These are phyloP conservation scores for Amanita thiersii DNA, from an alignment of 768 basidiomycete species.

Conservation along the genomic window DNA sequence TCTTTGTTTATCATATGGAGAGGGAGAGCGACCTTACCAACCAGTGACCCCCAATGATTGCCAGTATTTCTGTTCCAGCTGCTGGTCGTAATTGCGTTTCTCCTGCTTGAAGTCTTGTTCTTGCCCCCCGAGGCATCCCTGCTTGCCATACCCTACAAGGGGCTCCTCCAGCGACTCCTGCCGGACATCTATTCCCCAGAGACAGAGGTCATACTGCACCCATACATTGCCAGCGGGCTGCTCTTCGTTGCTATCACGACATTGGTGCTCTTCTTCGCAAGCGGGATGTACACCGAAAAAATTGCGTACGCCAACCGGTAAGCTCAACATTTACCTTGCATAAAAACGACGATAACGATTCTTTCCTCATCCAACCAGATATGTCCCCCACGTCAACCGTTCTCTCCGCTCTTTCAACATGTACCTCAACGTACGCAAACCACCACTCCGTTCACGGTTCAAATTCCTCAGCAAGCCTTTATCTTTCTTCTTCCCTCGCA, in stretches of 20 bases:
- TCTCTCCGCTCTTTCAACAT: constrained; percentile 92
- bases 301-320: constrained; percentile 95
- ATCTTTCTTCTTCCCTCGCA: constrained; percentile 49
- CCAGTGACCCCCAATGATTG: constrained; percentile 11
- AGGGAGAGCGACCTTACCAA: constrained; percentile 9
- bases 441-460: constrained; percentile 58
- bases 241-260: constrained; percentile 88
- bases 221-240: constrained; percentile 71
- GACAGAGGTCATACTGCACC: constrained; percentile 43
- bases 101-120: constrained; percentile 64
- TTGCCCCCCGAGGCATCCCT: constrained; percentile 56
- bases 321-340: constrained; percentile 19
- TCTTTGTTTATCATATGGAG: constrained; percentile 11
- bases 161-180: constrained; percentile 37
- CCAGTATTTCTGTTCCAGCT: constrained; percentile 74
- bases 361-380: constrained; percentile 43
- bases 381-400: constrained; percentile 92
- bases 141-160: constrained; percentile 53
- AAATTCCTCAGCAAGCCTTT: constrained; percentile 38
- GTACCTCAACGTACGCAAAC: constrained; percentile 89
- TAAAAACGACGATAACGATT: neutral
- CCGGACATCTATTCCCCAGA: constrained; percentile 42
- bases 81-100: constrained; percentile 54
- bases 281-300: constrained; percentile 94
- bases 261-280: constrained; percentile 90